These are phyloP conservation scores for Diaporthe ampelina DNA, from an alignment of 2,329 filamentous ascomycete species.

Conservation along the genomic window DNA sequence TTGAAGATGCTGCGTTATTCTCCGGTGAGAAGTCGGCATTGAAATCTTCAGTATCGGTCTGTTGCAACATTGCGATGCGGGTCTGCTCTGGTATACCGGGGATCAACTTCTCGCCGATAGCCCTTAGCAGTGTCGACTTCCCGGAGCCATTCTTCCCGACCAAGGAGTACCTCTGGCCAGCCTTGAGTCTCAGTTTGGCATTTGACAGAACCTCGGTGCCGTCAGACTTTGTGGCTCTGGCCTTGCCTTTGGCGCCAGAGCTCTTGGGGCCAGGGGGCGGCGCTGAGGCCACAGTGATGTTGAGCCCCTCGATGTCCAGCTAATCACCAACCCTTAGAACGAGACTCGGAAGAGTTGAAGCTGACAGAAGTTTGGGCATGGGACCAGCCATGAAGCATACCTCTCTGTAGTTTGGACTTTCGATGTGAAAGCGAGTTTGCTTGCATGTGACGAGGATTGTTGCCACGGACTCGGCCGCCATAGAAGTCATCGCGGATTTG, in stretches of 20 bases:
- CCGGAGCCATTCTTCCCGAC: constrained; percentile 86
- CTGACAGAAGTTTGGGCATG: background rate
- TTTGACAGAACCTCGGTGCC: constrained; percentile 78
- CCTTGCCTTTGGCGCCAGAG: constrained; percentile 55
- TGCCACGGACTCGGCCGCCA: constrained; percentile 63
- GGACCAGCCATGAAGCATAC: constrained; percentile 51
- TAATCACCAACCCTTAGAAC: constrained; percentile 47
- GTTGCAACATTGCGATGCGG: constrained; percentile 77
- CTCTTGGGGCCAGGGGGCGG: constrained; percentile 32
- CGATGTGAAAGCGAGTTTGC: constrained; percentile 76
- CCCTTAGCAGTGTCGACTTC: constrained; percentile 82
- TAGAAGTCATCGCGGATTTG: constrained; percentile 58
- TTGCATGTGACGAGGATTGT: constrained; percentile 75
- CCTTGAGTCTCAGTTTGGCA: constrained; percentile 79
- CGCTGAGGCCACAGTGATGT: constrained; percentile 71
- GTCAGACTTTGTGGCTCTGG: constrained; percentile 60
- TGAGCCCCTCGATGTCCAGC: constrained; percentile 81
- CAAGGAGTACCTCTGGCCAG: constrained; percentile 81
- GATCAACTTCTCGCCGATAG: constrained; percentile 83
- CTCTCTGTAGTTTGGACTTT: constrained; percentile 68
- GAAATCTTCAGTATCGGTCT: constrained; percentile 65
- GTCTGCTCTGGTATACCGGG: constrained; percentile 79
- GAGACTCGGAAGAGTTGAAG: background rate
- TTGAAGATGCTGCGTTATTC: constrained; percentile 34
- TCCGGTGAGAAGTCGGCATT: constrained; percentile 47